Percentiles rank a stretch among this genome's conserved stretches.
These are phyloP conservation scores for Wallemia hederae DNA, from an alignment of 1,284 basidiomycete genomes.

Conservation along the genomic window DNA sequence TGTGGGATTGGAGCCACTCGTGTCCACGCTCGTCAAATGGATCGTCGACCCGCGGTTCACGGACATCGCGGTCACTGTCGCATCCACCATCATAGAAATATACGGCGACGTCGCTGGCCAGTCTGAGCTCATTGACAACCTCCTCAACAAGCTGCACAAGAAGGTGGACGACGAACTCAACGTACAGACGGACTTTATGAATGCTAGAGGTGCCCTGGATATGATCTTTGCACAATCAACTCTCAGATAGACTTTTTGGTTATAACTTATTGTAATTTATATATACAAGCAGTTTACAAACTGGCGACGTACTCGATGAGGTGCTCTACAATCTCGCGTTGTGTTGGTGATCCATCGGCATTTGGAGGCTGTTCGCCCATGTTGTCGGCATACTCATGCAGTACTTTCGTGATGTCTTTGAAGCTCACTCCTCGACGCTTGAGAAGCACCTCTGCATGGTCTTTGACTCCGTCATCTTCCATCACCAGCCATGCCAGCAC, in stretches of 20 bases:
- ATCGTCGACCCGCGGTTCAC: slow-evolving; percentile 74
- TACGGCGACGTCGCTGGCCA: slow-evolving; percentile 73
- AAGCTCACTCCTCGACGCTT: slow-evolving; percentile 35
- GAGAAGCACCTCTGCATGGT: slow-evolving; percentile 43
- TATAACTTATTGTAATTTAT: slow-evolving; percentile 1
- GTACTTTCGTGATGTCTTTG: slow-evolving; percentile 31
- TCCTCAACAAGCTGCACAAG: slow-evolving; percentile 53
- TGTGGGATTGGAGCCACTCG: slow-evolving; percentile 66
- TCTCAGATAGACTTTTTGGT: slow-evolving; percentile 2
- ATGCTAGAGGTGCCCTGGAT: slow-evolving; percentile 60
- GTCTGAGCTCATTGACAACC: slow-evolving; percentile 65
- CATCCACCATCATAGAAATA: slow-evolving; percentile 56
- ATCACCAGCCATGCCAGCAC: slow-evolving; percentile 80
- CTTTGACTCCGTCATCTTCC: slow-evolving; percentile 86
- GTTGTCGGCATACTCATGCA: slow-evolving; percentile 38
- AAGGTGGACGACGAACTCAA: slow-evolving; percentile 58
- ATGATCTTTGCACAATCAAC: slow-evolving; percentile 54
- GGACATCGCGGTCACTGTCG: slow-evolving; percentile 54
- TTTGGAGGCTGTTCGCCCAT: slow-evolving; percentile 23
- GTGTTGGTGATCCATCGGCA: slow-evolving; percentile 20
- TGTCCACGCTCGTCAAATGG: slow-evolving; percentile 57
- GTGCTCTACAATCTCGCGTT: slow-evolving; percentile 35
- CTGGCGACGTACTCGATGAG: slow-evolving; percentile 34
- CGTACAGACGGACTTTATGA: slow-evolving; percentile 67
- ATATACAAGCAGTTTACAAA: slow-evolving; percentile 8